Conservation (phyloP, 306 rosid genomes). For the Cyamopsis tetragonoloba region DNA sequence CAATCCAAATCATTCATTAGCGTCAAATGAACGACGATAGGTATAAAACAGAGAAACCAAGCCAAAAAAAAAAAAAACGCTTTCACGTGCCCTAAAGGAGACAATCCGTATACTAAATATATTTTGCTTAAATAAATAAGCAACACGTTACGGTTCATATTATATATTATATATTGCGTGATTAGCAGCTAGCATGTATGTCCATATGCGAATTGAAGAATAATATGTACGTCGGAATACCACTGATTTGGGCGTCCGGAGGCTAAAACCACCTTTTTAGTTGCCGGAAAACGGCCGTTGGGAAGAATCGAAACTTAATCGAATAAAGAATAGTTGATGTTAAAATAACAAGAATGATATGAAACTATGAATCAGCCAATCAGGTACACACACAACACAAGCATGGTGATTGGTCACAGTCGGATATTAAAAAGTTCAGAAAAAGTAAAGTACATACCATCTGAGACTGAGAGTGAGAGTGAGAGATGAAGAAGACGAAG, state of each 20-base stretch:
- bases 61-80: no score
- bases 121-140: no score
- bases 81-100: neutral
- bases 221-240: neutral
- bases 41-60: no score
- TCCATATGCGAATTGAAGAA: neutral
- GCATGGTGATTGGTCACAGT: neutral
- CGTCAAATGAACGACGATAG: no score
- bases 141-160: no score
- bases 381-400: neutral
- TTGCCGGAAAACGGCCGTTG: constrained; percentile 17
- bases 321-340: neutral
- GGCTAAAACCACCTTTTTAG: constrained; percentile 8
- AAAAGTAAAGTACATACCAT: constrained; percentile 11
- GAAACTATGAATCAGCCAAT: no score
- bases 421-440: neutral
- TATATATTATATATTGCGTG: neutral
- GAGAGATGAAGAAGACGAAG: neutral
- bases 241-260: neutral
- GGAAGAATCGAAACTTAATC: neutral
- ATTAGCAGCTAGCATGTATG: neutral
- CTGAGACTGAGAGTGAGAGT: no score
- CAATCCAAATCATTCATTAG: no score
- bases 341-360: neutral
- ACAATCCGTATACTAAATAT: no score